Conservation (phyloP, 164 flowering plant species). For the Hamamelis virginiana region DNA sequence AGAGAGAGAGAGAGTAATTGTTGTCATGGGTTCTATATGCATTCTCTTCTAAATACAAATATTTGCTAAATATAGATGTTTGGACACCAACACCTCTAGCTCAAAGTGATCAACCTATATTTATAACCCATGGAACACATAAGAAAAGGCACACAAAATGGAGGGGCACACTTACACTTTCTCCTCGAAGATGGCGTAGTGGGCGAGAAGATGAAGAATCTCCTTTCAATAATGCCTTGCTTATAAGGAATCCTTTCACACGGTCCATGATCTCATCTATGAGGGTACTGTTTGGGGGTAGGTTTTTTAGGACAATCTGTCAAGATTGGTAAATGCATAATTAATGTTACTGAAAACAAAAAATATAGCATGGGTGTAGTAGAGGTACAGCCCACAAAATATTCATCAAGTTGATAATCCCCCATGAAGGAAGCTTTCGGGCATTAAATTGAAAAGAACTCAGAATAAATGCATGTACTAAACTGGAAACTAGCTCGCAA, state of each 20-base stretch:
- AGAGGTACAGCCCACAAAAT: not conserved
- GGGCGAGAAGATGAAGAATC: constrained; percentile 55
- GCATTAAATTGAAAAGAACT: not conserved
- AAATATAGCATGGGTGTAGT: not conserved
- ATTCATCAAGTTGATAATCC: not conserved
- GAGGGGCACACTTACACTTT: constrained; percentile 45
- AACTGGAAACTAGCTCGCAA: not conserved
- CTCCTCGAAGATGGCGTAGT: constrained; percentile 64
- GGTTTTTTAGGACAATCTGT: constrained; percentile 88
- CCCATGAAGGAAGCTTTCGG: not conserved
- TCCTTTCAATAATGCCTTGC: constrained; percentile 76
- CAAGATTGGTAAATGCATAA: not conserved
- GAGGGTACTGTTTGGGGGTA: constrained; percentile 86
- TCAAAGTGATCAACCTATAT: no score
- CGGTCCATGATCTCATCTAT: constrained; percentile 80
- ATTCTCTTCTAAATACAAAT: no score
- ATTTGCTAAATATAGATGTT: no score
- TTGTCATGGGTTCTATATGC: no score
- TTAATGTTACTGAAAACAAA: not conserved
- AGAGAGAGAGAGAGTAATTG: not conserved
- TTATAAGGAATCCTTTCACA: constrained; percentile 75
- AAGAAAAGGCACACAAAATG: not conserved
- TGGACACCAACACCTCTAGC: no score
- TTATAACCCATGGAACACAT: not conserved
- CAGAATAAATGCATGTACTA: not conserved